Conservation (phyloP, 176 grass and related monocot species). For the Secale cereale region DNA sequence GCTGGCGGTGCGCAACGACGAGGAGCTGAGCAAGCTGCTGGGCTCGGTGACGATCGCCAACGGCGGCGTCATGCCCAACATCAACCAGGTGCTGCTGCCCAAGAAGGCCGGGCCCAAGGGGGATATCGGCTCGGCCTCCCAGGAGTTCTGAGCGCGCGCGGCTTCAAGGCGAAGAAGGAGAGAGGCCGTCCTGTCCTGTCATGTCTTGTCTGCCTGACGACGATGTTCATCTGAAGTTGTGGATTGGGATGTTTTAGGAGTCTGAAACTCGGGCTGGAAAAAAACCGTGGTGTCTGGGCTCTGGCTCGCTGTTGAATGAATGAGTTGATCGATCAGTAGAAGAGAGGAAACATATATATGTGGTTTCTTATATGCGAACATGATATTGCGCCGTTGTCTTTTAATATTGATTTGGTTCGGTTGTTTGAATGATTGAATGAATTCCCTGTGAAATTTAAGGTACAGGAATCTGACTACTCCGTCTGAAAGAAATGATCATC, state of each 20-base stretch:
- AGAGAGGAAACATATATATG: not conserved
- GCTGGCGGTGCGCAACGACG: constrained; percentile 51
- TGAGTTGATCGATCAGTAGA: not conserved
- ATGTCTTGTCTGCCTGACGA: not conserved
- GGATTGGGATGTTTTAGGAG: not conserved
- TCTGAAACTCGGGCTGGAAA: not conserved
- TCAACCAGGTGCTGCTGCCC: constrained; percentile 35
- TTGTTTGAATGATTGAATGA: not conserved
- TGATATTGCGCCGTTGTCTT: not conserved
- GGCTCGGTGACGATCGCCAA: constrained; percentile 43
- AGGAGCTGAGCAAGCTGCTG: constrained; percentile 50
- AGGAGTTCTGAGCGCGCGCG: constrained; percentile 32
- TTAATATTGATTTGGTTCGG: not conserved
- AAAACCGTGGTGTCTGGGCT: not conserved
- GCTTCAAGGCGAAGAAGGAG: not conserved
- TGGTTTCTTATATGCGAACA: not conserved
- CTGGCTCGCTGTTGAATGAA: not conserved
- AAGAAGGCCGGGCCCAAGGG: constrained; percentile 43
- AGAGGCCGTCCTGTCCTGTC: not conserved
- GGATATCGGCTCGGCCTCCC: constrained; percentile 37
- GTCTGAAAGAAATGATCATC: too few species aligned
- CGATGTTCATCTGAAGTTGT: not conserved
- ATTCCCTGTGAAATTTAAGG: not conserved
- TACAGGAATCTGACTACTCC: not conserved
- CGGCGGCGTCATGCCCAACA: constrained; percentile 52